Evolutionary conservation across 225 moss, liverwort and hornwort species (phyloP).

Genomic region (Straminergon stramineum): DNA sequence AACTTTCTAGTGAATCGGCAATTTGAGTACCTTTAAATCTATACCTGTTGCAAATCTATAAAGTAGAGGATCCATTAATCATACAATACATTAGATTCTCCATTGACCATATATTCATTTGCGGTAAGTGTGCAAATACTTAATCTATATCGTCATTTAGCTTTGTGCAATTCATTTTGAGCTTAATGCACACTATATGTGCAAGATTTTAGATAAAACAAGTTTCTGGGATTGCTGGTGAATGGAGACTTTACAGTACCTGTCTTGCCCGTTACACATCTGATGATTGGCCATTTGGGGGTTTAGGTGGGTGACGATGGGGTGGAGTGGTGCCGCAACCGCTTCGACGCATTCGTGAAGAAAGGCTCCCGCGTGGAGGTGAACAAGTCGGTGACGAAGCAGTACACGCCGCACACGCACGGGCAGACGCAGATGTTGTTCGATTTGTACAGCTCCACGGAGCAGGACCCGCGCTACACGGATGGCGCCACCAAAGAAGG

Average conservation of each 20-base stretch:
- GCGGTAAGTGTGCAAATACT: not conserved
- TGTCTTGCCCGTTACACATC: not conserved
- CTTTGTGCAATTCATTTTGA: not conserved
- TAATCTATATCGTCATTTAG: not conserved
- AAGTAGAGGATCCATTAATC: not conserved
- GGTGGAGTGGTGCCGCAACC: slow-evolving; percentile 12
- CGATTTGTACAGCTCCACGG: slow-evolving; percentile 25
- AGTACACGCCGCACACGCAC: slow-evolving; percentile 11
- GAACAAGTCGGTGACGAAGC: slow-evolving; percentile 15
- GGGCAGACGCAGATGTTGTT: slow-evolving; percentile 16
- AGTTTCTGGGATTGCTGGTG: not conserved
- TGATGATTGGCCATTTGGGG: not conserved
- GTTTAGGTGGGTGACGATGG: not conserved
- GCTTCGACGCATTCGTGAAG: slow-evolving; percentile 27
- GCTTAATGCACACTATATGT: not conserved
- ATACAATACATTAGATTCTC: not conserved
- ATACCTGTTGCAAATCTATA: not conserved
- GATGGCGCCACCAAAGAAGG: slow-evolving; percentile 19
- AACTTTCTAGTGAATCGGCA: not conserved
- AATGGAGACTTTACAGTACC: not conserved
- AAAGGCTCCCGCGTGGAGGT: slow-evolving; percentile 32
- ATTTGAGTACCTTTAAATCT: not conserved
- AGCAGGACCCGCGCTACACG: slow-evolving; percentile 16
- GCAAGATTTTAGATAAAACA: not conserved
- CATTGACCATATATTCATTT: not conserved